Evolutionary conservation across 306 rosid species (phyloP).

Genomic region (Prunus kanzakura): DNA sequence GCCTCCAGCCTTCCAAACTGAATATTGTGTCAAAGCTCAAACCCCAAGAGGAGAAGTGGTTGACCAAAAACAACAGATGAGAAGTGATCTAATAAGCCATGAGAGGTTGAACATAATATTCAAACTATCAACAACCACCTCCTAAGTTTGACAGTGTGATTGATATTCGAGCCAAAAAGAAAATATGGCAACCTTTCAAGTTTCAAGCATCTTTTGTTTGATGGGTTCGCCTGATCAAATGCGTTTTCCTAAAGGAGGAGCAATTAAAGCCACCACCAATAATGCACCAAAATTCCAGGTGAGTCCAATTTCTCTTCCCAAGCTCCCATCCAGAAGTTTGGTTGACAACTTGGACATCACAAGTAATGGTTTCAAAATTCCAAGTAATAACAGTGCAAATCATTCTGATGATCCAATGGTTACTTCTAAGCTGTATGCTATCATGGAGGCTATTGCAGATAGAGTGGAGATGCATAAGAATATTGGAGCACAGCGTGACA

Average conservation of each 20-base stretch:
- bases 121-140: not conserved
- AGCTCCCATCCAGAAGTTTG: slow-evolving; percentile 25
- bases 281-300: slow-evolving; percentile 25
- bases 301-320: slow-evolving; percentile 29
- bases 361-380: slow-evolving; percentile 10
- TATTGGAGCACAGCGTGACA: slow-evolving; percentile 71
- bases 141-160: not conserved
- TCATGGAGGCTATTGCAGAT: slow-evolving; percentile 58
- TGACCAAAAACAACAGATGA: too few species aligned
- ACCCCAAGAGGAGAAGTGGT: not conserved
- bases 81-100: not conserved
- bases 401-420: slow-evolving; percentile 5
- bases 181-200: slow-evolving; percentile 39
- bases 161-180: not conserved
- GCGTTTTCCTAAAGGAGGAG: slow-evolving; percentile 3
- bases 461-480: slow-evolving; percentile 79
- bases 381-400: not conserved
- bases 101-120: not conserved
- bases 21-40: not conserved
- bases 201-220: slow-evolving; percentile 13
- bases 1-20: too few species aligned
- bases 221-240: slow-evolving; percentile 21
- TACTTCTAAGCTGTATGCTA: slow-evolving; percentile 42
- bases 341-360: slow-evolving; percentile 35
- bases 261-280: slow-evolving; percentile 31